These are phyloP conservation scores for Fusarium lateritium DNA, from an alignment of 2,329 filamentous ascomycete species.

Conservation along the genomic window DNA sequence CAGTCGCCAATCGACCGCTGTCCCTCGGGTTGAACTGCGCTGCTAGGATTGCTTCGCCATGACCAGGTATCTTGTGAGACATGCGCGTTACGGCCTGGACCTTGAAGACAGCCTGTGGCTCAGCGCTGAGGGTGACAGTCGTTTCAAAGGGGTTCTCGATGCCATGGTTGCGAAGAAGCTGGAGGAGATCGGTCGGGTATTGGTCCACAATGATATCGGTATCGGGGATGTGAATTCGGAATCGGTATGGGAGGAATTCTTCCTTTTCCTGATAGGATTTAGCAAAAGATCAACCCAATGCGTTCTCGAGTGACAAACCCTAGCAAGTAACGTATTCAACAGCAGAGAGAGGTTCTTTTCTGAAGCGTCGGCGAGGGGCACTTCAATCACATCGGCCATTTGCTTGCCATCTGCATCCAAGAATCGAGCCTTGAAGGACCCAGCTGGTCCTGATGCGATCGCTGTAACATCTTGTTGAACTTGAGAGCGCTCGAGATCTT, in stretches of 20 bases:
- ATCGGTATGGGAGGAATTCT: conserved; percentile 73
- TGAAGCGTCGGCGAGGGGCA: conserved; percentile 86
- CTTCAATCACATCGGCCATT: conserved; percentile 77
- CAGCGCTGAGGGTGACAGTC: conserved; percentile 69
- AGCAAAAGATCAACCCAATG: conserved; percentile 3
- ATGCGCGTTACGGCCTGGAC: conserved; percentile 94
- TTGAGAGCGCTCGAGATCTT: conserved; percentile 78
- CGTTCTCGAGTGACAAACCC: conserved; percentile 63
- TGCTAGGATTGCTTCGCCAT: conserved; percentile 90
- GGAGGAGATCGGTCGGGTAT: conserved; percentile 69
- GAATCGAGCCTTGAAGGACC: conserved; percentile 89
- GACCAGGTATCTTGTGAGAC: conserved; percentile 88
- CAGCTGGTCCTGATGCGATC: conserved; percentile 74
- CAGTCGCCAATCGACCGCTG: conserved; percentile 85
- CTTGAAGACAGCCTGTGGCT: conserved; percentile 92
- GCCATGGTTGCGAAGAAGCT: conserved; percentile 69
- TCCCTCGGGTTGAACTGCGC: conserved; percentile 87
- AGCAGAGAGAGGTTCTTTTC: conserved; percentile 92
- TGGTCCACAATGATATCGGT: conserved; percentile 68
- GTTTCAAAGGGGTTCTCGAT: conserved; percentile 72
- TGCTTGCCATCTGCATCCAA: conserved; percentile 84
- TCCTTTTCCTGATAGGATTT: conserved; percentile 62
- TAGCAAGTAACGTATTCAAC: conserved; percentile 85
- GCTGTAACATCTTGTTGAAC: conserved; percentile 82
- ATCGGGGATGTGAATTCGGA: conserved; percentile 71